Base-by-base conservation (phyloP, 2,329 filamentous ascomycete species). In the Apiospora rasikravindrae region DNA sequence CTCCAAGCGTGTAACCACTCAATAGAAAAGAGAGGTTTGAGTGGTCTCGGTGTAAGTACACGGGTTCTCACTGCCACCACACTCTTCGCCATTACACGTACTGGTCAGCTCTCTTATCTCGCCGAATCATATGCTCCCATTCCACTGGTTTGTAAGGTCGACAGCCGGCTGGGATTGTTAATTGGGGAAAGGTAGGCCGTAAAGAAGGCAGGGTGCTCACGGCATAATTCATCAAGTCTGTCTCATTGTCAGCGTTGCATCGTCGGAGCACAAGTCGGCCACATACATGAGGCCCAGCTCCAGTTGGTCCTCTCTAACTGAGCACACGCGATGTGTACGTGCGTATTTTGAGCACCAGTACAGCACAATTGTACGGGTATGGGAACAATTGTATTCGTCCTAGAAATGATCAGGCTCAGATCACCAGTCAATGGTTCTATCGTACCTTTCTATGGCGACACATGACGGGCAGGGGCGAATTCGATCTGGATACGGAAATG, bases 321-420 rank as follows among this genome's bases (percentile, higher is more conserved):
- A 73, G 74, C 79, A 80, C 5, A 77, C 76, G 70, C 77, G 78
- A 70, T 79, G 78, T 53, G 79, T 80, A 70, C 78, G 77, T 70
- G 80, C 79, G 72, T 80, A 80, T 53, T 74, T 75, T 22, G 77
- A 76, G 71, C 79, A 80, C 79, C 79, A 80, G 72, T 73, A 78
- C 42, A 78, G 74, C 67, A 80, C 79, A 26, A 79, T 77, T 47
- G 79, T 80, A 37, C 79, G 79, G 69, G 77, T 77, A 7, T 81
- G 79, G 64, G 78, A 77, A 71, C 79, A 81, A 42, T 76, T 77
- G 69, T 81, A 81, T 76, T 81, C 78, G 26, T 80, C 76, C 79
- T 80, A 57, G 8, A 64, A 57, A 57, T 13, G 26, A 19, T 57
- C 26, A 57, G 51, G 13, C 14, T 26, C 51, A 53, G 26, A 19